Evolutionary conservation across 371 early-diverging fungal species (phyloP).

Genomic region (Circinella minor): DNA sequence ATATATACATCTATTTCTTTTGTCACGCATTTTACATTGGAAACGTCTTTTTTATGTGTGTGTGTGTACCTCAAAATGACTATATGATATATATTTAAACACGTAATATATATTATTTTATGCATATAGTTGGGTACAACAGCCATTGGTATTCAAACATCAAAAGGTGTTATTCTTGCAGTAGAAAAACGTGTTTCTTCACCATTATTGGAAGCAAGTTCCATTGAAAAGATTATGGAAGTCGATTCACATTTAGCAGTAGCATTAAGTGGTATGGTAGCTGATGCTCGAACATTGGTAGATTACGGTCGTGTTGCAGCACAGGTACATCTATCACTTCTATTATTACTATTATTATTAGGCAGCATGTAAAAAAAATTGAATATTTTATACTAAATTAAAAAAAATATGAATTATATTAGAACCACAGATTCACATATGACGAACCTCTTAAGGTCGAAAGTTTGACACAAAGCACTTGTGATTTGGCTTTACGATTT

Average conservation of each 20-base stretch:
- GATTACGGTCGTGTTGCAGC: conserved; percentile 97
- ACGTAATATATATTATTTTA: too few relatives aligned
- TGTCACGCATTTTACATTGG: background rate
- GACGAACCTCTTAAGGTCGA: conserved; percentile 95
- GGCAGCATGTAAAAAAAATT: too few relatives aligned
- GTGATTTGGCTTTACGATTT: conserved; percentile 96
- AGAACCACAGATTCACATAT: conserved; percentile 96
- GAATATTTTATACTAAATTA: too few relatives aligned
- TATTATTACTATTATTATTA: background rate
- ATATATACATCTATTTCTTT: background rate
- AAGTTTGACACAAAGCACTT: conserved; percentile 95
- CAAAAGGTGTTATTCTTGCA: conserved; percentile 92
- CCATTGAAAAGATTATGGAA: conserved; percentile 97
- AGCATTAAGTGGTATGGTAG: conserved; percentile 97
- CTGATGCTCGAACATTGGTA: conserved; percentile 96
- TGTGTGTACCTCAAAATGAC: background rate
- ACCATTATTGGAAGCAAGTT: conserved; percentile 87
- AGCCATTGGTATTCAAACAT: conserved; percentile 95
- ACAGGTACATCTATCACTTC: conserved; percentile 63
- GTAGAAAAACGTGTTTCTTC: conserved; percentile 98
- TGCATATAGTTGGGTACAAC: conserved; percentile 89
- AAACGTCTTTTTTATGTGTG: background rate
- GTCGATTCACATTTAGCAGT: conserved; percentile 95
- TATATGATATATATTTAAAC: too few relatives aligned
- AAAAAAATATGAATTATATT: background rate